phyloP scores from a whole-genome alignment of 345 rosid genomes.

The Rhodomyrtus tomentosa region DNA sequence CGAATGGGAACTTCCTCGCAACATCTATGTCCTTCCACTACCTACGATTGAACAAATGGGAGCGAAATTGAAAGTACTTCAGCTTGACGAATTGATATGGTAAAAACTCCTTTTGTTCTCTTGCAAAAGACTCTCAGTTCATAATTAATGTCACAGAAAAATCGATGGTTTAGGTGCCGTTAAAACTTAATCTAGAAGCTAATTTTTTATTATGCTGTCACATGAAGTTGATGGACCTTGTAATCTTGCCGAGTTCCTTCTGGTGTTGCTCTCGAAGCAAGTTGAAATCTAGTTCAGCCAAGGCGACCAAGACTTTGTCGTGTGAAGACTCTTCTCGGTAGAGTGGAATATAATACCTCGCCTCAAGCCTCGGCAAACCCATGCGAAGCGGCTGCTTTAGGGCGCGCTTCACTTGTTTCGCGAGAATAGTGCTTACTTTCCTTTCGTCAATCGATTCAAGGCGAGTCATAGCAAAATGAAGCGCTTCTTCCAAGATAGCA shows the following conservation, averaged over 20 bases:
- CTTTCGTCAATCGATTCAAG: not conserved
- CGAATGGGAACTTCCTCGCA: slow-evolving; percentile 4
- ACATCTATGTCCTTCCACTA: slow-evolving; percentile 16
- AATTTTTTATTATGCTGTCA: not conserved
- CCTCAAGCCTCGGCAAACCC: not conserved
- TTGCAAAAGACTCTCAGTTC: too few relatives aligned
- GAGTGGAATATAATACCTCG: not conserved
- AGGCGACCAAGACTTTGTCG: not conserved
- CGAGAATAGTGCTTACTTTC: not conserved
- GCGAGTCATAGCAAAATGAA: not conserved
- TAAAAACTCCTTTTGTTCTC: too few relatives aligned
- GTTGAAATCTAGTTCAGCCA: slow-evolving; percentile 12
- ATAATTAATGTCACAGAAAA: too few relatives aligned
- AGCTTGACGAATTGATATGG: too few relatives aligned
- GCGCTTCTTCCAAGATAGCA: slow-evolving; percentile 7
- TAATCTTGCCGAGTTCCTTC: not conserved
- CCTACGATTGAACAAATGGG: not conserved
- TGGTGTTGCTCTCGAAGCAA: not conserved
- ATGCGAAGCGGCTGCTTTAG: not conserved
- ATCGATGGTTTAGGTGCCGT: too few relatives aligned
- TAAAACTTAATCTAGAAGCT: not conserved
- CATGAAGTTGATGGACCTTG: not conserved
- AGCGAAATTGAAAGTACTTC: not conserved
- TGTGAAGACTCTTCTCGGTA: not conserved
- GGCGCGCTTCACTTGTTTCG: not conserved